A percentile compares a stretch with the other conserved stretches of the same genome.
phyloP scores from a whole-genome alignment of 176 grass and related monocot genomes.

The Ananas comosus region DNA sequence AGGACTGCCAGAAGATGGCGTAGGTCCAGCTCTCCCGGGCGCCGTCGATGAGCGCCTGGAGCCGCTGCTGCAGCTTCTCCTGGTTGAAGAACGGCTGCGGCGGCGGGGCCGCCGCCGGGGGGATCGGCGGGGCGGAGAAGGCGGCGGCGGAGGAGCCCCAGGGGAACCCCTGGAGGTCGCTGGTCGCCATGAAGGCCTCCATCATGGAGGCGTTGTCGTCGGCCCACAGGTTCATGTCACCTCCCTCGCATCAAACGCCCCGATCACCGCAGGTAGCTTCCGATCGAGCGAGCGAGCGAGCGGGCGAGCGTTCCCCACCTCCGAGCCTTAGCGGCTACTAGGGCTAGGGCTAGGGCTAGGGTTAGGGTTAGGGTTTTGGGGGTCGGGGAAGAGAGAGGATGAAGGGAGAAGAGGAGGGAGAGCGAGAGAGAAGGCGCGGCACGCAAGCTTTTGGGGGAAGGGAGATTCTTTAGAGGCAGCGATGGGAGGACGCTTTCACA shows the following conservation, averaged over 20 bases:
- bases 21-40: constrained; percentile 71
- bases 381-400: not conserved
- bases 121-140: not conserved
- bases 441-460: not conserved
- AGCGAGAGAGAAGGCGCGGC: not conserved
- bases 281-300: too few species aligned
- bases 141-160: constrained; percentile 24
- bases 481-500: not conserved
- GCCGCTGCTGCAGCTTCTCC: constrained; percentile 79
- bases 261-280: not conserved
- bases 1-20: constrained; percentile 91
- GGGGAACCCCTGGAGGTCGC: constrained; percentile 51
- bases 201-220: constrained; percentile 87
- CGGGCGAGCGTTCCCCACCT: too few species aligned
- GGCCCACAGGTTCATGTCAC: constrained; percentile 75
- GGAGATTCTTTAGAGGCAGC: not conserved
- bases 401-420: not conserved
- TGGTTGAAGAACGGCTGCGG: constrained; percentile 39
- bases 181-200: constrained; percentile 83
- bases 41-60: constrained; percentile 73
- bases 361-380: not conserved
- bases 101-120: not conserved
- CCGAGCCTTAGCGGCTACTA: not conserved
- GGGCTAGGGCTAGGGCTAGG: not conserved
- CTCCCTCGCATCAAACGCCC: not conserved